Evolutionary conservation across 2,329 filamentous ascomycete genomes (phyloP), one percentile per base, ranked within the genome.

Genomic region (Seiridium cupressi): DNA sequence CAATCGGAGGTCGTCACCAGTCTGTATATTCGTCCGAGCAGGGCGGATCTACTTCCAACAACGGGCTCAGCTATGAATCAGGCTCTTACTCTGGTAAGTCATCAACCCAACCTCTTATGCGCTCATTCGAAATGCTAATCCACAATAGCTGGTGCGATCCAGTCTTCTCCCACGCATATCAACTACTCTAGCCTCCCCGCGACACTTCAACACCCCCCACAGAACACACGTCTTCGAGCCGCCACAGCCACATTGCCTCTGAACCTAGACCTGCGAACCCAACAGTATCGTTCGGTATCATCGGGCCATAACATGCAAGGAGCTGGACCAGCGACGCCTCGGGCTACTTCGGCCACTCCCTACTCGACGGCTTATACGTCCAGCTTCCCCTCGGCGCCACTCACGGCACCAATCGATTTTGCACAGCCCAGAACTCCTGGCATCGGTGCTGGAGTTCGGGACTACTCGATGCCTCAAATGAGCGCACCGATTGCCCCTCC

Each of bases 381-480:
- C 3, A 81, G 80, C 64, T 85, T 82, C 65, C 77, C 83, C 1
- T 81, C 82, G 5, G 81, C 83, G 4, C 82, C 84, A 0, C 73
- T 85, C 11, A 80, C 81, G 3, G 81, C 83, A 1, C 83, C 83
- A 1, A 76, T 83, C 62, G 82, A 85, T 57, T 84, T 82, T 64
- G 76, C 80, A 3, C 70, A 82, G 11, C 76, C 81, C 2, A 72
- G 80, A 47, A 79, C 79, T 3, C 74, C 77, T 11, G 71, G 70
- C 36, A 71, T 76, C 57, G 69, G 73, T 61, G 72, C 61, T 9
- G 36, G 40, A 67, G 72, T 74, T 36, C 72, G 71, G 26, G 81
- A 84, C 58, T 84, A 84, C 68, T 77, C 78, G 10, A 79, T 83
- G 67, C 76, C 82, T 3, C 83, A 85, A 66, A 76, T 85, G 74